Conservation (phyloP, 108 stramenopile species). For the Nitzschia putrida region DNA sequence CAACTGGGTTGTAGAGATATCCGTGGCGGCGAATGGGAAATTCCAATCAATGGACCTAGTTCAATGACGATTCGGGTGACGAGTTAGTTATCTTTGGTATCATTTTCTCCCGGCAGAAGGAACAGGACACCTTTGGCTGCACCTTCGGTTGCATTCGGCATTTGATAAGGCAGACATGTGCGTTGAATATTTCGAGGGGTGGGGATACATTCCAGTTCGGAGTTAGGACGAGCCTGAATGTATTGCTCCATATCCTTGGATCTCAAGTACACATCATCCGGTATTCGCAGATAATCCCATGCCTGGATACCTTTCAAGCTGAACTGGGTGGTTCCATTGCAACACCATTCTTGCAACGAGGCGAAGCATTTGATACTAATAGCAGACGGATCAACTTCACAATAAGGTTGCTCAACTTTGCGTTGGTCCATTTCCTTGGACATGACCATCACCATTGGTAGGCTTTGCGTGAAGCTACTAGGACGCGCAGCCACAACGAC, state of each 20-base stretch:
- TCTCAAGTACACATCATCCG: not conserved
- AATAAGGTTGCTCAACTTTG: constrained; percentile 7
- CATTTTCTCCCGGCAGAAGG: not conserved
- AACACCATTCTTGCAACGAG: constrained; percentile 26
- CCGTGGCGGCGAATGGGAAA: constrained; percentile 50
- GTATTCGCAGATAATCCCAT: constrained; percentile 28
- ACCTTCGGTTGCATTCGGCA: not conserved
- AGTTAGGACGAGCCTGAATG: constrained; percentile 3
- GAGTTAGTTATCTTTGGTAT: not conserved
- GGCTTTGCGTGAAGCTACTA: constrained; percentile 54
- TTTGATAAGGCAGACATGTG: constrained; percentile 16
- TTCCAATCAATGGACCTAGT: constrained; percentile 14
- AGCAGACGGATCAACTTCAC: constrained; percentile 27
- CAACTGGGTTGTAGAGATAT: constrained; percentile 47
- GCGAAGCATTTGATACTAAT: constrained; percentile 14
- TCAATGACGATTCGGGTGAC: constrained; percentile 3
- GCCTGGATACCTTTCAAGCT: constrained; percentile 11
- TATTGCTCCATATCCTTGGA: not conserved
- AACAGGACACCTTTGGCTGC: not conserved
- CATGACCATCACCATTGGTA: constrained; percentile 49
- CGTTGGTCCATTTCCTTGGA: not conserved
- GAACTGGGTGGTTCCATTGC: constrained; percentile 29
- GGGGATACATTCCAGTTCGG: constrained; percentile 9
- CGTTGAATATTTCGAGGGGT: constrained; percentile 2
- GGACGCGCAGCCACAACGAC: constrained; percentile 50